Evolutionary conservation across 2,329 filamentous ascomycete species (phyloP).

Genomic region (Trichophyton equinum): DNA sequence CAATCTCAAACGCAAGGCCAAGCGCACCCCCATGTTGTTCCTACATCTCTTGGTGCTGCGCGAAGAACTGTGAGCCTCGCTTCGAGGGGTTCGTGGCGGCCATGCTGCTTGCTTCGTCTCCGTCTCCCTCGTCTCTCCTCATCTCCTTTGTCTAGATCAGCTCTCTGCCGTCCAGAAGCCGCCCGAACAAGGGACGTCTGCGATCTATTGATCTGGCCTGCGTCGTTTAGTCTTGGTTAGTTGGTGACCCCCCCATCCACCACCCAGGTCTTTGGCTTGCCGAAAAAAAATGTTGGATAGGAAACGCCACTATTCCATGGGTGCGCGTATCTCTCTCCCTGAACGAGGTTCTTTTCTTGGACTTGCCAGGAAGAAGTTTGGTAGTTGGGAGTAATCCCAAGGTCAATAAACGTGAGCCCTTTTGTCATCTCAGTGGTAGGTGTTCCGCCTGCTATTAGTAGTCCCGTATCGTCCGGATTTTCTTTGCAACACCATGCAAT

Average conservation of each 20-base stretch:
- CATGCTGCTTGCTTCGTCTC: background rate
- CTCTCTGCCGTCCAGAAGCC: background rate
- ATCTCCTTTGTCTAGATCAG: background rate
- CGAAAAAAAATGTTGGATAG: background rate
- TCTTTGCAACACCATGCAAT: constrained; percentile 89
- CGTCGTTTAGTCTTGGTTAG: background rate
- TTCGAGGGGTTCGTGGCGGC: background rate
- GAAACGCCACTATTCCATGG: background rate
- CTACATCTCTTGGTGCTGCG: background rate
- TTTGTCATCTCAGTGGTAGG: constrained; percentile 54
- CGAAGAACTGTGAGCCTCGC: background rate
- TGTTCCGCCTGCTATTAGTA: constrained; percentile 75
- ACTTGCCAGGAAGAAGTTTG: constrained; percentile 82
- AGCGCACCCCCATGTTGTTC: background rate
- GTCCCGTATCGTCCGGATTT: constrained; percentile 83
- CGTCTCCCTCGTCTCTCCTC: too few species aligned
- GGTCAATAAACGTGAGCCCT: constrained; percentile 76
- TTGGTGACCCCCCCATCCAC: background rate
- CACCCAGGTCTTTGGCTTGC: background rate
- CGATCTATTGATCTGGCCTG: background rate
- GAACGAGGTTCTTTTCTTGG: constrained; percentile 14
- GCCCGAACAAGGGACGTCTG: background rate
- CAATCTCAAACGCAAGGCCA: background rate
- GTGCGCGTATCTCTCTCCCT: background rate
- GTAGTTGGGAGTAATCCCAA: constrained; percentile 80